Conservation (phyloP, 768 basidiomycete genomes). For the Mycena crocata region DNA sequence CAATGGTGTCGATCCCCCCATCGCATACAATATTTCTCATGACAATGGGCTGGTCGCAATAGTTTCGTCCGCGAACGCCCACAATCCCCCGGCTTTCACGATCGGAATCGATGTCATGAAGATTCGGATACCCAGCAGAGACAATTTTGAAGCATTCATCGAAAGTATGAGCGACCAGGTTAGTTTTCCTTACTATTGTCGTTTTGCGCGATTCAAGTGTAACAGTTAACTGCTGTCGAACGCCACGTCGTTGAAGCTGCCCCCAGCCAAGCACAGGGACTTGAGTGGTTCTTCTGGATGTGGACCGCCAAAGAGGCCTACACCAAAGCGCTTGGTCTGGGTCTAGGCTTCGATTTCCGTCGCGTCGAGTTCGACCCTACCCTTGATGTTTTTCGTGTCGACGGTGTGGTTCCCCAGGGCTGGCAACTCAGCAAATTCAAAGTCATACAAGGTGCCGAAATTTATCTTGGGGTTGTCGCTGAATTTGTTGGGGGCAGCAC, state of each 20-base stretch:
- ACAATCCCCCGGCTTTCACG: constrained; percentile 64
- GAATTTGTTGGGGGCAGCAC: constrained; percentile 62
- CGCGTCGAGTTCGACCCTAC: constrained; percentile 78
- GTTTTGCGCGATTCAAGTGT: constrained; percentile 16
- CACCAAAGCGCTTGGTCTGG: constrained; percentile 87
- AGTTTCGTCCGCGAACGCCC: constrained; percentile 61
- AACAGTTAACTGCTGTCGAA: constrained; percentile 59
- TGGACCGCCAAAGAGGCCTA: constrained; percentile 96
- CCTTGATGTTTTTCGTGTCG: constrained; percentile 65
- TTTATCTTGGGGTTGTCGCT: constrained; percentile 77
- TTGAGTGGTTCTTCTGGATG: constrained; percentile 80
- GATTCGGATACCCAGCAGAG: constrained; percentile 68
- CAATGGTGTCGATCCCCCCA: constrained; percentile 58
- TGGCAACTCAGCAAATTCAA: constrained; percentile 79
- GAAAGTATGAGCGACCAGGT: constrained; percentile 76
- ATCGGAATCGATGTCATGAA: constrained; percentile 90
- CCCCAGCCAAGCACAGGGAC: constrained; percentile 59
- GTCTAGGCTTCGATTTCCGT: constrained; percentile 84
- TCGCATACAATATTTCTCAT: constrained; percentile 87
- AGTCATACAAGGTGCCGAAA: constrained; percentile 57
- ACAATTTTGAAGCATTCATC: constrained; percentile 70
- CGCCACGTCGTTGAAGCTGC: constrained; percentile 51
- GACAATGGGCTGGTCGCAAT: constrained; percentile 81
- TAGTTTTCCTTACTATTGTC: constrained; percentile 26
- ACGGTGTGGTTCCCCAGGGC: constrained; percentile 64